phyloP scores from a whole-genome alignment of 495 filamentous ascomycete genomes.

The Lophiostoma macrostomum region DNA sequence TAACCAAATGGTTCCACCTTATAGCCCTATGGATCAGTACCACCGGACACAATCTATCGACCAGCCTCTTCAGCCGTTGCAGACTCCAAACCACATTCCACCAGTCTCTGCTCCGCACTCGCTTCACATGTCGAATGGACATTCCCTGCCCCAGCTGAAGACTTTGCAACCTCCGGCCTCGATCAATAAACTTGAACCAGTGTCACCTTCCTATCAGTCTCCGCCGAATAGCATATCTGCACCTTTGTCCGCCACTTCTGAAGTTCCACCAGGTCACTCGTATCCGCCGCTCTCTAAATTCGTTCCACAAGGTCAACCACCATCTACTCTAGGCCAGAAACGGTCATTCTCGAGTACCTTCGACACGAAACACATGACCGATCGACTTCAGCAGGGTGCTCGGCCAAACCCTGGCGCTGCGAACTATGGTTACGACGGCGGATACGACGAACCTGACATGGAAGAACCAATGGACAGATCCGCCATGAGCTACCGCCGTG shows the following conservation, averaged over 20 bases:
- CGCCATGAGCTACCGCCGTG: slow-evolving; percentile 37
- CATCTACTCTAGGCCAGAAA: slow-evolving; percentile 28
- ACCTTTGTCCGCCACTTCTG: slow-evolving; percentile 30
- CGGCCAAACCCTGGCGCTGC: slow-evolving; percentile 32
- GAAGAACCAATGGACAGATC: slow-evolving; percentile 25
- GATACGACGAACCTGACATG: slow-evolving; percentile 30
- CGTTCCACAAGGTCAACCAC: slow-evolving; percentile 16
- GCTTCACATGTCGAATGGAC: slow-evolving; percentile 23
- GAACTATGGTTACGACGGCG: slow-evolving; percentile 17
- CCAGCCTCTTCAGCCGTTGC: slow-evolving; percentile 29
- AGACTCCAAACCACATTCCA: slow-evolving; percentile 29
- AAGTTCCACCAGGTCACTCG: slow-evolving; percentile 18
- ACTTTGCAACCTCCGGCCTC: slow-evolving; percentile 27
- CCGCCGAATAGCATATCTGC: slow-evolving; percentile 23
- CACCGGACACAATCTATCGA: slow-evolving; percentile 29
- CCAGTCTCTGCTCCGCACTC: slow-evolving; percentile 17
- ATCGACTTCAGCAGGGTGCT: slow-evolving; percentile 37
- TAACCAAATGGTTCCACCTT: slow-evolving; percentile 24
- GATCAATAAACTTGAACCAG: slow-evolving; percentile 28
- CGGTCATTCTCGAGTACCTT: slow-evolving; percentile 37
- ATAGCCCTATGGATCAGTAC: slow-evolving; percentile 22
- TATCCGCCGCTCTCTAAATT: slow-evolving; percentile 10
- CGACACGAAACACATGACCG: slow-evolving; percentile 35
- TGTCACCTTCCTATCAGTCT: slow-evolving; percentile 31
- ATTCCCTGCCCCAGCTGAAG: slow-evolving; percentile 36